Evolutionary conservation across 164 flowering plant species (phyloP), one percentile per base, ranked within the genome.

Genomic region (Annona squamosa): DNA sequence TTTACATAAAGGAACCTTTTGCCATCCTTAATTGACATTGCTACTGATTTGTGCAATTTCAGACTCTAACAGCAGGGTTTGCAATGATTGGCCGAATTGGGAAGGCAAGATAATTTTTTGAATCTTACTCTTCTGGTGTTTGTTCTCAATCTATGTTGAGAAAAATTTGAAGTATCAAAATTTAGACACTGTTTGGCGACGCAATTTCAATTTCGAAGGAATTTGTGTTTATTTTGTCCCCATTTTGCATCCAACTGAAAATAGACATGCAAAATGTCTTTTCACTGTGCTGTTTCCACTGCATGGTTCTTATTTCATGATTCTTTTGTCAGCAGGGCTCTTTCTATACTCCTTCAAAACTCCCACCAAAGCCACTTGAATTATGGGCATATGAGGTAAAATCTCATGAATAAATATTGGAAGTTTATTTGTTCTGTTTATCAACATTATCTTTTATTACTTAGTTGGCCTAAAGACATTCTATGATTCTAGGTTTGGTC

Each of bases 321-420:
- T 26, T 26, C 37, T 71, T 74, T 46, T 75, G 66, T 80, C 69
- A 81, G 62, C 87, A 95, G 99, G 99, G 99, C 3, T 57, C 77
- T 69, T 79, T 83, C 65, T 95, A 95, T 73, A 83, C 82, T 70
- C 92, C 92, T 52, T 79, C 99, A 73, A 90, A 83, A 72, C 67
- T 88, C 69, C 98, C 99, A 12, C 90, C 97, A 13, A 78, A 87
- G 76, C 99, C 98, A 56, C 90, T 95, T 67, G 92, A 87, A 76
- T 16, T 95, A 76, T 95, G 99, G 99, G 93, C 97, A 45, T 95
- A 93, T 78, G 99, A 95, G 97, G 99, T 93, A 69, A 66, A 46
- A 66, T 66, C 46, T 41, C 12, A 66, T n/a, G 45, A 66, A 43
- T 42, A 41, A 66, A 46, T 37, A 66, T 44, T 26, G 37, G 37